Base-by-base conservation (phyloP, 768 basidiomycete species). In the Phylloporus scabripes region DNA sequence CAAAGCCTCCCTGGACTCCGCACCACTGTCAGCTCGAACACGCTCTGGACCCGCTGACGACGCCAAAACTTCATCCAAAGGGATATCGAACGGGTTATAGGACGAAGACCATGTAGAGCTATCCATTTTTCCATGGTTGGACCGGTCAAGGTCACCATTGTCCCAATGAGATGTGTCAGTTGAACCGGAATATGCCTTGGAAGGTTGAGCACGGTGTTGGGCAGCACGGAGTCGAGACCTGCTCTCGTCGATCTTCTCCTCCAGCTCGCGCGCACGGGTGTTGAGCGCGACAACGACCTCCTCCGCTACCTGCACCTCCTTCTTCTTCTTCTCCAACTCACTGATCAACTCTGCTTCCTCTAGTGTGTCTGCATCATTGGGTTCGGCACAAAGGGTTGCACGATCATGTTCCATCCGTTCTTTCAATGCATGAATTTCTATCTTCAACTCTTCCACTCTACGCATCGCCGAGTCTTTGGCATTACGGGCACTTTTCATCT, bases 221-320 rank as follows among this genome's bases (percentile, higher is more conserved):
- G 80, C 73, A n/a, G 66, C 62, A 53, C 68, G 73, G 49, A 93
- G 68, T 47, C 74, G 74, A 54, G 79, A 79, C 67, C 76, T 82
- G 66, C 82, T 81, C 50, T 77, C 73, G 28, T 77, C 73, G 31
- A 92, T 74, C 57, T 71, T 77, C 42, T 83, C 83, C 66, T 93
- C 90, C 48, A 92, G 69, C 58, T 85, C 86, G 53, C 80, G 77
- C 39, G 85, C 81, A 43, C 84, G 81, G 31, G 74, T 72, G 60
- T 77, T 82, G 31, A 89, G 72, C 9, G 79, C 74, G 40, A 74
- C 68, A 17, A 89, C 72, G 14, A 81, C 73, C 44, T 87, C 86
- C 63, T 92, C 87, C 21, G 82, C 72, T 10, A 76, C 71, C 43
- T 64, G 67, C 18, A 73, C 68, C 56, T 87, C 85, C 55, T 72